Conservation (phyloP, 768 basidiomycete genomes). For the Suillus alpinus region DNA sequence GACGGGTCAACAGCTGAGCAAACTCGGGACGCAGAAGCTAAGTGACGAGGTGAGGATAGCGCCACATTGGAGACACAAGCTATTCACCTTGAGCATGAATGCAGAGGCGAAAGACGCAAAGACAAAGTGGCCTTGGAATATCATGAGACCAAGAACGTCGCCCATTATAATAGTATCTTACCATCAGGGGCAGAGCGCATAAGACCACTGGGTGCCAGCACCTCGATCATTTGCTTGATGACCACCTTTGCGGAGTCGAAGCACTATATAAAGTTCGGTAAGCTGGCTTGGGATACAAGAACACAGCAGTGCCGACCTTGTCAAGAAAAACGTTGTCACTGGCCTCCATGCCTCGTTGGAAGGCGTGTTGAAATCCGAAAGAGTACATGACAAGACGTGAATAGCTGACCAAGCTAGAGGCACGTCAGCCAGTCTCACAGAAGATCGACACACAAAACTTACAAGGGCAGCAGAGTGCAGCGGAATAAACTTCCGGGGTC, state of each 20-base stretch:
- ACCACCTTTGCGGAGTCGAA: slow-evolving; percentile 68
- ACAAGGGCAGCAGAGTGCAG: slow-evolving; percentile 72
- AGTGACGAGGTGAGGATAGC: slow-evolving; percentile 1
- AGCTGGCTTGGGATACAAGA: background rate
- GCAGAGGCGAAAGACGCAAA: slow-evolving; percentile 82
- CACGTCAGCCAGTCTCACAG: slow-evolving; percentile 9
- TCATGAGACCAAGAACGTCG: background rate
- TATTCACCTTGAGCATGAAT: slow-evolving; percentile 71
- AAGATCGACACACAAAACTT: slow-evolving; percentile 26
- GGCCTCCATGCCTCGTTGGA: slow-evolving; percentile 61
- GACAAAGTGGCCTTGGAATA: slow-evolving; percentile 61
- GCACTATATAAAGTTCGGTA: slow-evolving; percentile 42
- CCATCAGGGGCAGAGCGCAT: slow-evolving; percentile 81
- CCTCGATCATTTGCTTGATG: slow-evolving; percentile 61
- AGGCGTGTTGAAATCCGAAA: slow-evolving; percentile 83
- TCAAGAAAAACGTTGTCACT: slow-evolving; percentile 66
- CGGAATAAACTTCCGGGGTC: slow-evolving; percentile 62
- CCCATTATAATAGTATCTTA: slow-evolving; percentile 23
- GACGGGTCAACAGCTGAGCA: slow-evolving; percentile 52
- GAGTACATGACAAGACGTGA: slow-evolving; percentile 84
- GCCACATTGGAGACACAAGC: background rate
- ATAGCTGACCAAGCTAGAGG: slow-evolving; percentile 63
- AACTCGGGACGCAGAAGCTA: slow-evolving; percentile 77
- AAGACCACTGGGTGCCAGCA: slow-evolving; percentile 66
- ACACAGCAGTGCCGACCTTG: slow-evolving; percentile 42